Percentiles rank a stretch among this genome's conserved stretches.
phyloP scores from a whole-genome alignment of 2,329 filamentous ascomycete genomes.

The Stachybotrys elegans region DNA sequence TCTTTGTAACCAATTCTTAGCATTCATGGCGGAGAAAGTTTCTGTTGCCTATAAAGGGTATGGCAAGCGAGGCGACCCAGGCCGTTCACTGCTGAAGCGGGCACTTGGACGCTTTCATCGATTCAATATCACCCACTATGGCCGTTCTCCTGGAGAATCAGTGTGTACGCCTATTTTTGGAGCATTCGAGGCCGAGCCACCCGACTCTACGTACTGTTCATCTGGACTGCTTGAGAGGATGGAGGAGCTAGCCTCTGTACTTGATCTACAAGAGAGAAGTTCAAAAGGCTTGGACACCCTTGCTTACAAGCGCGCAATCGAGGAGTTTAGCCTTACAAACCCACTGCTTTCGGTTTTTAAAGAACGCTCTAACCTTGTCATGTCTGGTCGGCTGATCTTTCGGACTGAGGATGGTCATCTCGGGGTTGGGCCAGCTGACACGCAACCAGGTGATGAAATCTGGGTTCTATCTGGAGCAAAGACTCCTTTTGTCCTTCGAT shows the following conservation, averaged over 20 bases:
- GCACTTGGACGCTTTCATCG: neutral
- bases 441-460: neutral
- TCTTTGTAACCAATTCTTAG: neutral
- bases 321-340: neutral
- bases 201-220: neutral
- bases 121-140: neutral
- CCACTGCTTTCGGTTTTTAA: neutral
- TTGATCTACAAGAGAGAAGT: neutral
- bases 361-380: neutral
- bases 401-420: neutral
- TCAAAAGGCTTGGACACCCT: neutral
- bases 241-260: neutral
- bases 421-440: neutral
- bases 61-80: neutral
- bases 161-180: neutral
- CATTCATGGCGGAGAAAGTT: neutral
- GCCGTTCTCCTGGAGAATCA: neutral
- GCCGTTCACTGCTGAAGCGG: neutral
- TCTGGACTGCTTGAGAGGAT: neutral
- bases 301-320: neutral
- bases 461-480: neutral
- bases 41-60: neutral
- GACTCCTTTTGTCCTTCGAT: neutral
- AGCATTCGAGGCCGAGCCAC: neutral
- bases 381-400: neutral